Conservation (phyloP, 768 basidiomycete genomes). For the Auriscalpium vulgare region DNA sequence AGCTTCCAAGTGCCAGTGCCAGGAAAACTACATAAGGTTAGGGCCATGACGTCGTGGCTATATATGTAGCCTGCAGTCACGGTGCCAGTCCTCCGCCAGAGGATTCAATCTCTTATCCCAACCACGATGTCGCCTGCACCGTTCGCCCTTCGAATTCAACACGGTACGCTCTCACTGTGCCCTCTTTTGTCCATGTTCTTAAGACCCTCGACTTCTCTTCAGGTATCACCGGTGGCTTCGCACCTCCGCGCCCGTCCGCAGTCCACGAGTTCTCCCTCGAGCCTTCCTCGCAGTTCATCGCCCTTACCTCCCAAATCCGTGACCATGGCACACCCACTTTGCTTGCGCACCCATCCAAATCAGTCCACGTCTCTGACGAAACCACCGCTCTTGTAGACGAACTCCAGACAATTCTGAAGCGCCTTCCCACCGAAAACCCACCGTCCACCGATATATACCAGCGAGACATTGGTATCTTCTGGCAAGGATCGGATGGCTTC, state of each 20-base stretch:
- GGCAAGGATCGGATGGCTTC: conserved; percentile 44
- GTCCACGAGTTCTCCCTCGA: conserved; percentile 45
- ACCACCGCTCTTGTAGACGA: conserved; percentile 41
- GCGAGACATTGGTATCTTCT: conserved; percentile 55
- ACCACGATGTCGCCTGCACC: conserved; percentile 40
- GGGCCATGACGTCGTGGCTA: not conserved
- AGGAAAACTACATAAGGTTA: not conserved
- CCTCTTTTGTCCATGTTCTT: not conserved
- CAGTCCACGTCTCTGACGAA: conserved; percentile 27
- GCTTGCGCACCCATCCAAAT: conserved; percentile 35
- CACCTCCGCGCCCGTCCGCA: conserved; percentile 53
- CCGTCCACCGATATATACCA: conserved; percentile 67
- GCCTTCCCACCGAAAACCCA: conserved; percentile 45
- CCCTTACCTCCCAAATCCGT: conserved; percentile 41
- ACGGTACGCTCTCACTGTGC: conserved; percentile 31
- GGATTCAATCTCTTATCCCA: conserved; percentile 3
- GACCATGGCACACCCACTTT: conserved; percentile 38
- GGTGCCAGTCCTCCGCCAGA: not conserved
- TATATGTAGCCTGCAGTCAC: too few relatives aligned
- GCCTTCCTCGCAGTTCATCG: conserved; percentile 28
- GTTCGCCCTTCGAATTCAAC: conserved; percentile 53
- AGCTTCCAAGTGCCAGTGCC: too few relatives aligned
- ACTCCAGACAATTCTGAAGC: conserved; percentile 51
- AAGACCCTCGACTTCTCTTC: not conserved
- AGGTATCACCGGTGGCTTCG: conserved; percentile 77